Base-by-base conservation (phyloP, 2,329 filamentous ascomycete genomes). In the Claviceps cyperi region DNA sequence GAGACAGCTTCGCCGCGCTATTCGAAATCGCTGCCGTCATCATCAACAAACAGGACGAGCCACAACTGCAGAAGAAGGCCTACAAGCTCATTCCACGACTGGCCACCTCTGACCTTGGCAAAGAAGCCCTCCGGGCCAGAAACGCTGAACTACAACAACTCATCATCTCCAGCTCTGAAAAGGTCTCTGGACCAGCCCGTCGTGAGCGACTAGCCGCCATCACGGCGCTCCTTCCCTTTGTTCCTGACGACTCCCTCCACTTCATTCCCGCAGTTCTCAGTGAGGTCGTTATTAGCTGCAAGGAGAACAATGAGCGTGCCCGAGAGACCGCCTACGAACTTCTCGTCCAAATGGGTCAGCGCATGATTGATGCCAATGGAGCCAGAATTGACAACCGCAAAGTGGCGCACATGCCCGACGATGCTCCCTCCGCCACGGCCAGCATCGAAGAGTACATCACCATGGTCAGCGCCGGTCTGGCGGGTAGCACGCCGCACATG, bases 11-110 rank as follows among this genome's bases (percentile, higher is more conserved):
- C 57, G 74, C 77, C 17, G 77, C 83, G 5, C 77, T 98, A 2
- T 97, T 98, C 69, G 83, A 83, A 57, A 90, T 97, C 62, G 86
- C 91, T 0, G 76, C 86, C 0, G 76, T 87, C 24, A 84, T 96
- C 51, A 83, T 97, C 57, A 81, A 84, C 63, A 86, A 83, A 61
- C 76, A 84, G 50, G 77, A 86, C 38, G 91, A 97, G 62, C 85
- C 91, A 9, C 91, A 97, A 65, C 72, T 98, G 37, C 91, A 97
- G 66, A 98, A 98, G 78, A 98, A 98, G 69, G 91, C 92, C 0
- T 98, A 98, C 73, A 97, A 97, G 72, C 78, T 98, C 48, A 94
- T 98, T 47, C 91, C 92, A 3, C 83, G 92, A 50, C 77, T 98
- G 40, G 84, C 86, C 1, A 84, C 86, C 55, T 94, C 90, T 1